Percentiles rank a stretch among this genome's conserved stretches.
Evolutionary conservation across 31 red algal genomes (phyloP).

Genomic region (Odonthalia washingtoniensis): DNA sequence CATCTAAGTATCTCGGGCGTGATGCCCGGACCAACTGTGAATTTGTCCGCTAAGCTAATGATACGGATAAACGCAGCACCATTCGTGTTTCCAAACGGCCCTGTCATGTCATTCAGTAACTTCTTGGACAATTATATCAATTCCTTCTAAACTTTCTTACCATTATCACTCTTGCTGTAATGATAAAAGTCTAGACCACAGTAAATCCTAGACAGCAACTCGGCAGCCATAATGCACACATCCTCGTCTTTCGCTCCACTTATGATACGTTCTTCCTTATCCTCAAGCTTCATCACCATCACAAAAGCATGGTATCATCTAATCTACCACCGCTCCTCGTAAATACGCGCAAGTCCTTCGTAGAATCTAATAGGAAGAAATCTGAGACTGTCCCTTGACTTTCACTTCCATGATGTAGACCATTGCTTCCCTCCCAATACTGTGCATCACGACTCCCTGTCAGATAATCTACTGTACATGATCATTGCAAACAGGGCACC

Average conservation of each 20-base stretch:
- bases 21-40: constrained; percentile 52
- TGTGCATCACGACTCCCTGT: constrained; percentile 85
- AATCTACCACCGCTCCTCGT: constrained; percentile 53
- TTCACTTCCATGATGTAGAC: constrained; percentile 83
- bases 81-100: too few species aligned
- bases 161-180: too few species aligned
- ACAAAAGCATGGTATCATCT: constrained; percentile 45
- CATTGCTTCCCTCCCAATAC: constrained; percentile 70
- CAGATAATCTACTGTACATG: too few species aligned
- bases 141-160: constrained; percentile 48
- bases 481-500: too few species aligned
- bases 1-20: constrained; percentile 32
- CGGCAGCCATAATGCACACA: constrained; percentile 66
- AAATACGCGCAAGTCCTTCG: constrained; percentile 69
- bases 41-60: constrained; percentile 52
- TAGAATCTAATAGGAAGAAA: constrained; percentile 78
- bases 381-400: constrained; percentile 73
- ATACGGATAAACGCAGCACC: constrained; percentile 77
- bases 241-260: constrained; percentile 77
- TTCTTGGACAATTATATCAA: not conserved
- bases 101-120: constrained; percentile 54
- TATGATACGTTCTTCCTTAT: constrained; percentile 69
- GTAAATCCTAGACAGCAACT: constrained; percentile 76
- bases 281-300: constrained; percentile 63
- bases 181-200: constrained; percentile 58